These are phyloP conservation scores for Leishmania major DNA, from an alignment of 208 protist species.

Conservation along the genomic window DNA sequence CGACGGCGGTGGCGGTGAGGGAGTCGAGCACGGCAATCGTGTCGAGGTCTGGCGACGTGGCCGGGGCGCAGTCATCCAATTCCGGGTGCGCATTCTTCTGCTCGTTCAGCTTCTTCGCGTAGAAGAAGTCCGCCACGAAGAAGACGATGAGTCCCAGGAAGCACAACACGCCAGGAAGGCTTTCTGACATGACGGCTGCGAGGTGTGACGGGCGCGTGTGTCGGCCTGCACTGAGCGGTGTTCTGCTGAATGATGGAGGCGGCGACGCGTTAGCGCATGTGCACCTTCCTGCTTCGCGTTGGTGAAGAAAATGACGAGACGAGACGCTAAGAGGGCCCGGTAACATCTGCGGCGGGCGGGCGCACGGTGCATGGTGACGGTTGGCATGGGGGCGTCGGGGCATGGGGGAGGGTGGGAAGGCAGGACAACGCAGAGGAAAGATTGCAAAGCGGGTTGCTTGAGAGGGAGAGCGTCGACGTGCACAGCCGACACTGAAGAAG, in stretches of 20 bases:
- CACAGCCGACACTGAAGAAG: neutral
- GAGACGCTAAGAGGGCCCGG: neutral
- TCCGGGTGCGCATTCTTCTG: constrained; percentile 67
- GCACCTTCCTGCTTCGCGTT: neutral
- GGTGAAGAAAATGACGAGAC: neutral
- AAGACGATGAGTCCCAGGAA: constrained; percentile 59
- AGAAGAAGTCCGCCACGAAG: constrained; percentile 61
- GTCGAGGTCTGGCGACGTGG: constrained; percentile 68
- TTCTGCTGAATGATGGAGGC: neutral
- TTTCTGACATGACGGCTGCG: constrained; percentile 25
- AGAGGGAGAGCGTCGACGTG: neutral
- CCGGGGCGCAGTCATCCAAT: constrained; percentile 72
- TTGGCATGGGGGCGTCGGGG: neutral
- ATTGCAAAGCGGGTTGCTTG: neutral
- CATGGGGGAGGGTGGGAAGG: neutral
- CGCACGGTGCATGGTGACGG: neutral
- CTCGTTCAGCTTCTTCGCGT: constrained; percentile 49
- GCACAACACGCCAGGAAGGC: constrained; percentile 34
- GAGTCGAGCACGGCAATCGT: constrained; percentile 56
- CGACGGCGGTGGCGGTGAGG: constrained; percentile 51
- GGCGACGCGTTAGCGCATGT: neutral
- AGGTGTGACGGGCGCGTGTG: neutral
- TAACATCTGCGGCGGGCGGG: neutral
- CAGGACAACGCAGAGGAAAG: neutral
- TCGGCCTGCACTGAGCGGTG: neutral